Percentiles rank a stretch among this genome's conserved stretches.
Evolutionary conservation across 306 rosid species (phyloP).

Genomic region (Fragaria vesca): DNA sequence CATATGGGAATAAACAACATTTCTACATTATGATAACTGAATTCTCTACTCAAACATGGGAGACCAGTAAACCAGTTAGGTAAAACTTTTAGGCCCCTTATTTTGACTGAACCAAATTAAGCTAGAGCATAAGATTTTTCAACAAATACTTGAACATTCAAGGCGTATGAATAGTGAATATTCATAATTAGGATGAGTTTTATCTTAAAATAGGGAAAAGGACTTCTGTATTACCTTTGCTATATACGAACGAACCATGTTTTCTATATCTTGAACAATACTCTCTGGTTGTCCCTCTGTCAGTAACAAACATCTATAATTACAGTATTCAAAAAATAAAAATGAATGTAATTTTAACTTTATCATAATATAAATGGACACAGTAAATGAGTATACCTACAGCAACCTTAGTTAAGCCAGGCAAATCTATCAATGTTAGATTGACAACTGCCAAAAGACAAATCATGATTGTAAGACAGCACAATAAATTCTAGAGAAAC

Average conservation of each 20-base stretch:
- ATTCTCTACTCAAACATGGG: background rate
- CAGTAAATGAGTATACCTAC: constrained; percentile 41
- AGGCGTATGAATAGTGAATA: background rate
- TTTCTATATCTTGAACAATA: constrained; percentile 73
- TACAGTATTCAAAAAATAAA: constrained; percentile 13
- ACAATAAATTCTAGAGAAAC: constrained; percentile 14
- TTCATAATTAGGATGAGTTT: background rate
- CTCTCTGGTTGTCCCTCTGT: constrained; percentile 76
- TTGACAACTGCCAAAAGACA: constrained; percentile 53
- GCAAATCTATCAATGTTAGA: constrained; percentile 59
- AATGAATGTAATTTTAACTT: background rate
- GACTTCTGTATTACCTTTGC: constrained; percentile 52
- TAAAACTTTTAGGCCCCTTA: background rate
- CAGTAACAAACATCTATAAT: constrained; percentile 21
- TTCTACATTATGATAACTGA: background rate
- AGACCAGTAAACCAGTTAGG: background rate
- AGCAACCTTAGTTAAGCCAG: constrained; percentile 67
- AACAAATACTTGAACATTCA: background rate
- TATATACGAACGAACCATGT: constrained; percentile 65
- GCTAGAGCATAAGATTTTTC: background rate
- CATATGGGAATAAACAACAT: background rate
- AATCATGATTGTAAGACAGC: constrained; percentile 19
- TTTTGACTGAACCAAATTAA: background rate
- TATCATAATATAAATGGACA: background rate
- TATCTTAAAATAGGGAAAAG: background rate